Base-by-base conservation (phyloP, 2,329 filamentous ascomycete species). In the Coniochaeta hoffmannii region DNA sequence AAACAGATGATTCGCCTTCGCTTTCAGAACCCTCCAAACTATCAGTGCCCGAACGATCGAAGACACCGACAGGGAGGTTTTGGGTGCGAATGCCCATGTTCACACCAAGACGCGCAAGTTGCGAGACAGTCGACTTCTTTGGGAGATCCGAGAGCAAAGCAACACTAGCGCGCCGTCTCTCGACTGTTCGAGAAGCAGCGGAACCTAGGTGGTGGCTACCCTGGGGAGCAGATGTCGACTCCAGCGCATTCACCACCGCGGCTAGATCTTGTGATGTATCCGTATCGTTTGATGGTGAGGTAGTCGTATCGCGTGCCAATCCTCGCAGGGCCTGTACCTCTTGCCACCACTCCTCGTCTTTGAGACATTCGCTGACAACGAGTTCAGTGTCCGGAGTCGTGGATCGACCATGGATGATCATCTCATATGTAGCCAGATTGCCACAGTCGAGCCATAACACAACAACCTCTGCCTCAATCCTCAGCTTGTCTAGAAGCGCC, bases 391-490 rank as follows among this genome's bases (percentile, higher is more conserved):
- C 79, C 4, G 78, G 73, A 51, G 78, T 76, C 12, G 77, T 70
- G 19, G 73, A 71, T 22, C 79, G 76, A 1, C 89, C 90, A 60
- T 94, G 90, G 52, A 95, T 81, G 55, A 96, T 89, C 28, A 84
- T 76, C 60, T 92, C 85, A 63, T 95, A 95, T 1, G 85, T 87
- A 36, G 83, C 77, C 4, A 95, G 68, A 15, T 82, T 73, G 1
- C 90, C 89, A 51, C 82, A 87, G 1, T 89, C 87, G 36, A 96
- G 78, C 82, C 88, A 94, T 64, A 92, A 91, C 1, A 95, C 90
- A 14, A 87, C 70, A 0, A 95, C 82, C 59, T 90, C 78, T 3
- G 90, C 90, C 58, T 91, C 82, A 50, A 96, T 96, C 15, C 90
- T 79, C 9, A 96, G 70, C 66, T 93, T 95, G 22, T 89, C 87